Evolutionary conservation across 805 yeast species (phyloP), one percentile per base, ranked within the genome.

Genomic region (Candida arabinofermentans): DNA sequence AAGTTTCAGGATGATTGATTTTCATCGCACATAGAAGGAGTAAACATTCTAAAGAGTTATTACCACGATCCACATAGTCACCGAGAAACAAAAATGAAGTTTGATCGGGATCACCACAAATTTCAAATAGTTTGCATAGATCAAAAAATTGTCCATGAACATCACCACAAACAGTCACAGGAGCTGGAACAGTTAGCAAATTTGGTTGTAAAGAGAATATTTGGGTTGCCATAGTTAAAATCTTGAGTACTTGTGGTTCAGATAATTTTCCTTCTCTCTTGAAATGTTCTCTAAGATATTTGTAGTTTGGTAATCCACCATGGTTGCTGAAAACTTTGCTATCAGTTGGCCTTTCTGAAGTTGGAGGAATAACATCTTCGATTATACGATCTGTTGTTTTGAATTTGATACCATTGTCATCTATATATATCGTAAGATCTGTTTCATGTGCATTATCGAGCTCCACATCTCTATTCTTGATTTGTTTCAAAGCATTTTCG

Each of bases 61-160:
- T 78, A 3, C 99, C 99, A 49, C 99, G 73, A 65, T 91, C 99
- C 17, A 91, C 97, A 59, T 90, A 91, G 64, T 91, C 98, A 13
- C 98, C 97, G 42, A 90, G 65, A 55, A 91, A 90, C 40, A 90
- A 67, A 60, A 87, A 91, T 16, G 85, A 73, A 1, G 95, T 83
- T n/a, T 58, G 64, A 31, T 55, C 55, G 10, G 97, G 96, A 57
- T 83, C 81, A 2, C 98, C 98, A 30, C 96, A 96, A 14, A 89
- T 91, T 59, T 91, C 97, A 57, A 91, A 86, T 34, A 91, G 67
- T 63, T 90, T 89, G 77, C 90, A 72, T 52, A 91, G 71, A 62
- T 91, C 99, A 61, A 76, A 90, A 61, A 77, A 88, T 62, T 91
- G 98, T 14, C 99, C 99, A 64, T 91, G 98, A n/a, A 90, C 75